Evolutionary conservation across 805 yeast genomes (phyloP).

Genomic region (Ogataea degrootiae): DNA sequence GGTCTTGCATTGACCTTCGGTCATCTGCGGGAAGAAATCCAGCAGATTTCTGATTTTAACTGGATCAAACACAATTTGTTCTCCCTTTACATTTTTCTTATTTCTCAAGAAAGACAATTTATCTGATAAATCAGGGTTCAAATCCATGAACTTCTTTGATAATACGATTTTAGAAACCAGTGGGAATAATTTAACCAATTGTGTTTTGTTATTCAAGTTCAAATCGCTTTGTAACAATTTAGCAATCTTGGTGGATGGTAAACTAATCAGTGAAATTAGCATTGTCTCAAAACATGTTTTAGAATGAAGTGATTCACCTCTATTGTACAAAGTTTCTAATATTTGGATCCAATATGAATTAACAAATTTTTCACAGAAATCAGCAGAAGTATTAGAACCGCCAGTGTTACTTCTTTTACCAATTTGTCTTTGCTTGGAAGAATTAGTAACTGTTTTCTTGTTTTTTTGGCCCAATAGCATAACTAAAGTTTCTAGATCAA

Average conservation of each 20-base stretch:
- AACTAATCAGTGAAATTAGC: conserved; percentile 47
- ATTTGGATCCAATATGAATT: conserved; percentile 51
- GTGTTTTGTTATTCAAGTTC: conserved; percentile 37
- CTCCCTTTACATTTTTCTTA: neutral
- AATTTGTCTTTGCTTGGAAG: conserved; percentile 18
- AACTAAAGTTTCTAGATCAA: conserved; percentile 44
- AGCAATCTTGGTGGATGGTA: conserved; percentile 39
- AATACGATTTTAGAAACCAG: conserved; percentile 50
- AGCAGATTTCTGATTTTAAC: conserved; percentile 36
- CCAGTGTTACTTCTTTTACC: neutral
- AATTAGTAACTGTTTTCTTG: conserved; percentile 17
- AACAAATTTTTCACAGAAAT: conserved; percentile 54
- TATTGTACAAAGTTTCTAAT: conserved; percentile 53
- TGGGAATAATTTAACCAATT: conserved; percentile 44
- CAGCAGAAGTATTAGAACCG: conserved; percentile 3
- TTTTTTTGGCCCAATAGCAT: conserved; percentile 39
- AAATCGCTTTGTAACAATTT: conserved; percentile 39
- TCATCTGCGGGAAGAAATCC: conserved; percentile 68
- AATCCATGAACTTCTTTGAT: conserved; percentile 40
- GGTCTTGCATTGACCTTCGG: conserved; percentile 40
- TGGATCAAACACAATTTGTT: conserved; percentile 22
- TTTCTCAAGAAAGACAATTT: conserved; percentile 42
- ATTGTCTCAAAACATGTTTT: conserved; percentile 42
- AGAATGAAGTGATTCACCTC: conserved; percentile 51
- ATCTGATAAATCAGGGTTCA: conserved; percentile 49